phyloP scores from a whole-genome alignment of 192 early-diverging fungal genomes.

The Coemansia sp. region DNA sequence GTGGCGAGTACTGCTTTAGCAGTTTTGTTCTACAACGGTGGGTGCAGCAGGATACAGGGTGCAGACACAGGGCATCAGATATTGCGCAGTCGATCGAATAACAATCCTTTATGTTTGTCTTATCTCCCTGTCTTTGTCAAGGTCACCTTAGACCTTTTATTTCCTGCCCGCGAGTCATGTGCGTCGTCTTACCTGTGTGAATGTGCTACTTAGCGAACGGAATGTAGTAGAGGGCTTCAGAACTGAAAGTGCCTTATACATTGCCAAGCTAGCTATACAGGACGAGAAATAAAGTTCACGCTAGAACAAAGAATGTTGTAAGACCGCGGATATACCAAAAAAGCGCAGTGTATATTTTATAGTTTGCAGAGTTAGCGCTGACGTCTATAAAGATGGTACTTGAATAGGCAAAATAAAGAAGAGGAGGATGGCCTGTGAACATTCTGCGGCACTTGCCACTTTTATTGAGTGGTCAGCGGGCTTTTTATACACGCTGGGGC shows the following conservation, averaged over 20 bases:
- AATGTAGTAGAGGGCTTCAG: slow-evolving; percentile 37
- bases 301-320: neutral
- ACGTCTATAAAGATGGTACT: neutral
- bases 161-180: neutral
- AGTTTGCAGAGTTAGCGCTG: neutral
- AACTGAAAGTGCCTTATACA: slow-evolving; percentile 48
- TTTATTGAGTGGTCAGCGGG: neutral
- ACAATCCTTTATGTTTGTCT: neutral
- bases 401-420: slow-evolving; percentile 2
- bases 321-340: neutral
- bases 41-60: neutral
- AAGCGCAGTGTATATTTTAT: neutral
- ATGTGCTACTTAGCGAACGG: slow-evolving; percentile 31
- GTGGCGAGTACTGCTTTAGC: slow-evolving; percentile 18
- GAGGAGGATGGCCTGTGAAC: neutral
- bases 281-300: neutral
- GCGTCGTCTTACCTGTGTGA: slow-evolving; percentile 26
- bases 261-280: slow-evolving; percentile 14
- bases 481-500: neutral
- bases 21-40: slow-evolving; percentile 12
- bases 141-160: neutral
- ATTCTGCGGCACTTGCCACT: neutral
- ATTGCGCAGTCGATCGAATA: neutral
- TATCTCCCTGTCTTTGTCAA: slow-evolving; percentile 6
- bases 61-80: slow-evolving; percentile 1